phyloP scores from a whole-genome alignment of 805 yeast species.

The Spathaspora passalidarum region DNA sequence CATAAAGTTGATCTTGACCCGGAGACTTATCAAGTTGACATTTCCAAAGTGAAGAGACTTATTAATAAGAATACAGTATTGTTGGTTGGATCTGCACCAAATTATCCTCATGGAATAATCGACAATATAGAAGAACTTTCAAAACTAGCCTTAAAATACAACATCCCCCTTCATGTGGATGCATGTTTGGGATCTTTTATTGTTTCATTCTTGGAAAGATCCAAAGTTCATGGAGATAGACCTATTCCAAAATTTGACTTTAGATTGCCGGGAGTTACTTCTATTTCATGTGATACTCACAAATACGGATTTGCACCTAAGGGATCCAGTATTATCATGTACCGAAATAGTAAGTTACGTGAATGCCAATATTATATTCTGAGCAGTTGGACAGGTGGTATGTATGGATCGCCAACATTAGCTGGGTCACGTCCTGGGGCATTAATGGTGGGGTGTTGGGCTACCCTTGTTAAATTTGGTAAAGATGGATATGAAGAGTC shows the following conservation, averaged over 20 bases:
- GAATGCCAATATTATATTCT: slow-evolving; percentile 80
- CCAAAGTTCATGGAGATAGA: slow-evolving; percentile 45
- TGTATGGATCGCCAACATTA: slow-evolving; percentile 93
- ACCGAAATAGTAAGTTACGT: slow-evolving; percentile 65
- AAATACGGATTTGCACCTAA: slow-evolving; percentile 98
- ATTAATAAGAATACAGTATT: slow-evolving; percentile 80
- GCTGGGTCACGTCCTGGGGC: slow-evolving; percentile 99
- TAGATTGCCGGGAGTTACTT: slow-evolving; percentile 84
- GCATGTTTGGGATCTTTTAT: slow-evolving; percentile 94
- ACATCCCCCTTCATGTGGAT: slow-evolving; percentile 92
- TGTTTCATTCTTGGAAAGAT: slow-evolving; percentile 70
- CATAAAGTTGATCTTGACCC: slow-evolving; percentile 78
- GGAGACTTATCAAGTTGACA: slow-evolving; percentile 62
- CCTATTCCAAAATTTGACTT: slow-evolving; percentile 70
- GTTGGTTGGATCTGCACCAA: slow-evolving; percentile 92
- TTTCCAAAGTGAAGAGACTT: slow-evolving; percentile 55
- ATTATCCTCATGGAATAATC: slow-evolving; percentile 93
- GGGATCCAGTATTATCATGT: slow-evolving; percentile 92
- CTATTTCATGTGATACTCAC: slow-evolving; percentile 99
- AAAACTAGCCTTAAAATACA: slow-evolving; percentile 55
- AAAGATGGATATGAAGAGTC: slow-evolving; percentile 73
- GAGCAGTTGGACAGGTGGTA: slow-evolving; percentile 90
- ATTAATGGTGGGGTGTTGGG: slow-evolving; percentile 97
- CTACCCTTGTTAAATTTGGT: slow-evolving; percentile 81
- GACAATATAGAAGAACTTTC: slow-evolving; percentile 82